Evolutionary conservation across 2,329 filamentous ascomycete species (phyloP).

Genomic region (Aspergillus sp.): DNA sequence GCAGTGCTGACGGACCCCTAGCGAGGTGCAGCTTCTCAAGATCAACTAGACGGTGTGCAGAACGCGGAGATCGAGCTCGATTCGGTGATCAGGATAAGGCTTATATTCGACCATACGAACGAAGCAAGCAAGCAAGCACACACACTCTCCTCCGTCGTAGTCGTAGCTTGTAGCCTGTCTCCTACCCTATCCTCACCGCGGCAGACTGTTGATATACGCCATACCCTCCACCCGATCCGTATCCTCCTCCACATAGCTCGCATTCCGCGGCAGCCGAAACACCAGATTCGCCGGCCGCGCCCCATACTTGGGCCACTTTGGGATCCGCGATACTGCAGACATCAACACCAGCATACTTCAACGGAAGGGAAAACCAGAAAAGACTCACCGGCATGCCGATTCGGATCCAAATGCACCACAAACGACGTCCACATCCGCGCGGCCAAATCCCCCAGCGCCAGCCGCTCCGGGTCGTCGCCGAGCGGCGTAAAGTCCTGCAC

Average conservation of each 20-base stretch:
- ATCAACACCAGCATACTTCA: not conserved
- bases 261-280: conserved; percentile 24
- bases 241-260: conserved; percentile 28
- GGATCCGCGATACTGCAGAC: conserved; percentile 18
- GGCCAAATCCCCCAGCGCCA: conserved; percentile 27
- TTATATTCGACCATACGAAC: no score
- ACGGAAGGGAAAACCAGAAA: not conserved
- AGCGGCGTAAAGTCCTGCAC: conserved; percentile 27
- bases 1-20: conserved; percentile 28
- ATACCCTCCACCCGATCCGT: conserved; percentile 27
- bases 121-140: no score
- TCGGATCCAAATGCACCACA: conserved; percentile 26
- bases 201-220: conserved; percentile 27
- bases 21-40: conserved; percentile 67
- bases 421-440: conserved; percentile 35
- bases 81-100: not conserved
- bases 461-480: conserved; percentile 22
- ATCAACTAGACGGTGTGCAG: conserved; percentile 55
- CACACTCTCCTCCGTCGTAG: no score
- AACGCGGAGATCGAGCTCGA: conserved; percentile 13
- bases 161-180: not conserved
- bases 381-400: conserved; percentile 26
- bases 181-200: conserved; percentile 9
- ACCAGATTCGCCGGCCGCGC: conserved; percentile 23
- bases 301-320: conserved; percentile 24